Percentiles rank a stretch among this genome's conserved stretches.
Evolutionary conservation across 257 asterid genomes (phyloP).

Genomic region (Nicotiana undulata): DNA sequence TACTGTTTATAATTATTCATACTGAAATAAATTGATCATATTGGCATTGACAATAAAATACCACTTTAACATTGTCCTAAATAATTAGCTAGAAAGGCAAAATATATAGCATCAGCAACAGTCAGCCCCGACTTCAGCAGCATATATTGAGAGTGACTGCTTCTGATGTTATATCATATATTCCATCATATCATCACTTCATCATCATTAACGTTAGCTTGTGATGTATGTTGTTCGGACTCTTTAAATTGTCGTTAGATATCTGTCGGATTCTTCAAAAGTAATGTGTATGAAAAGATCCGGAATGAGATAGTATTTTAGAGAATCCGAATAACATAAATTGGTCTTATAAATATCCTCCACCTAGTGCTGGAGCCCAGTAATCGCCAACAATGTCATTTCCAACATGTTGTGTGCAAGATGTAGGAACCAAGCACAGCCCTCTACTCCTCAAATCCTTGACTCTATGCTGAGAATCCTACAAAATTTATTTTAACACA

Average conservation of each 20-base stretch:
- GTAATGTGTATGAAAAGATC: too few species aligned
- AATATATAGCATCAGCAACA: conserved; percentile 27
- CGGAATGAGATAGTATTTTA: too few species aligned
- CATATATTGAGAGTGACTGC: conserved; percentile 23
- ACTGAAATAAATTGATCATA: not conserved
- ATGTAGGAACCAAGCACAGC: conserved; percentile 69
- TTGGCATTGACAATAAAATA: not conserved
- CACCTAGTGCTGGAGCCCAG: conserved; percentile 38
- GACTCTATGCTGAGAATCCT: conserved; percentile 34
- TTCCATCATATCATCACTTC: not conserved
- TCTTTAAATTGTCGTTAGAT: too few species aligned
- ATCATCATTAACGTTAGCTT: not conserved
- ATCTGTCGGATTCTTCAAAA: too few species aligned
- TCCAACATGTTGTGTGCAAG: conserved; percentile 67
- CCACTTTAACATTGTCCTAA: not conserved
- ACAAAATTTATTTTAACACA: not conserved
- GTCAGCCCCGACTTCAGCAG: conserved; percentile 11
- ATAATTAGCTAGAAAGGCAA: conserved; percentile 7
- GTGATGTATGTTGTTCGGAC: too few species aligned
- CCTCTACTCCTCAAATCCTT: conserved; percentile 78
- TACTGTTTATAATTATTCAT: not conserved
- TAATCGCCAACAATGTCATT: conserved; percentile 44
- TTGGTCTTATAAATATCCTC: conserved; percentile 23
- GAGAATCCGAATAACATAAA: not conserved
- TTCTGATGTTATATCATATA: conserved; percentile 23